Evolutionary conservation across 805 yeast genomes (phyloP), one percentile per base, ranked within the genome.

Genomic region (Suhomyces kilbournensis): DNA sequence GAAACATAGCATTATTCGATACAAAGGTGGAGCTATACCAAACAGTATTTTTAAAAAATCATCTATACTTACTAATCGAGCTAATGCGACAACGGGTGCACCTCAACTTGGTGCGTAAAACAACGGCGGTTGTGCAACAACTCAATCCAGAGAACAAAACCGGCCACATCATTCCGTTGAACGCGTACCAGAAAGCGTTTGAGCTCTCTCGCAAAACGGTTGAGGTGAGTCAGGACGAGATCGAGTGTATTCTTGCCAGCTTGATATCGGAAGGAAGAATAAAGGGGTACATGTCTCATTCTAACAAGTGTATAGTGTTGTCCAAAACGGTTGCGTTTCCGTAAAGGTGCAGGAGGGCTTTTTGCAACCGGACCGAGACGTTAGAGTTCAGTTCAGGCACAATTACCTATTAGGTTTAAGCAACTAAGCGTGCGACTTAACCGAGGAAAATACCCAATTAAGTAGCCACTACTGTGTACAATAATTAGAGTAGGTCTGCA

Each of bases 261-360:
- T 69, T 87, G 60, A 88, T 91, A 17, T 74, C 76, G 48, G 69
- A 71, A 48, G 86, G 86, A 7, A 71, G 66, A 52, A 71, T 90
- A 46, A 90, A 87, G 67, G 97, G 97, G 0, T 91, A 91, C 66
- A 67, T 91, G 14, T 87, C 96, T 4, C 94, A 90, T 63, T 79
- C 84, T 3, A 84, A 88, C 61, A 73, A 81, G 40, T 86, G 88
- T 48, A 72, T 89, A 17, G 97, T 91, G 8, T 68, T 90, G 51
- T 85, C 94, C 64, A 89, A 86, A 66, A 80, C 75, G 15, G 82
- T 81, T 23, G 85, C 96, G 2, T 90, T 90, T 64, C 96, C 94
- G 22, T 38, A 19, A 15, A 38, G 12, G n/a, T 35, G n/a, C 42
- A 15, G 12, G 10, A 38, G 40, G 40, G 20, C 19, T 9, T 17